These are phyloP conservation scores for Candida albicans DNA, from an alignment of 1,139 yeast species.

Conservation along the genomic window DNA sequence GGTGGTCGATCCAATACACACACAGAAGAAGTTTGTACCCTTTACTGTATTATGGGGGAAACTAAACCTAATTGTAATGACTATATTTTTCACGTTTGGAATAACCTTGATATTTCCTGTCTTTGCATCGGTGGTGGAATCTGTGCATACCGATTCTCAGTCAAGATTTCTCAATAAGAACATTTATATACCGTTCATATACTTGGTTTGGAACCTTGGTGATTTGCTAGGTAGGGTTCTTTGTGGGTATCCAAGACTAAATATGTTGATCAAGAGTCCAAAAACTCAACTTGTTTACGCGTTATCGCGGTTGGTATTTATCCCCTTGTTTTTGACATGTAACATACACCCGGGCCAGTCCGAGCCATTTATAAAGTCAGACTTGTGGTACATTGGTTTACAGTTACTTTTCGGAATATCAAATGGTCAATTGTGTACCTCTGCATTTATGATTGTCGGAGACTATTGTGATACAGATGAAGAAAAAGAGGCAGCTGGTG, in stretches of 20 bases:
- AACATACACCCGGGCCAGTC: conserved; percentile 47
- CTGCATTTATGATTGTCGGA: conserved; percentile 80
- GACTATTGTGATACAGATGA: conserved; percentile 54
- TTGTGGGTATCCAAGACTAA: conserved; percentile 54
- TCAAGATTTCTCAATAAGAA: conserved; percentile 41
- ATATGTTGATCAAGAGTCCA: conserved; percentile 40
- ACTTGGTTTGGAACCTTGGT: conserved; percentile 83
- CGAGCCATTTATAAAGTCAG: conserved; percentile 53
- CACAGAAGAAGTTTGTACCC: conserved; percentile 40
- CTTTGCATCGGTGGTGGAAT: conserved; percentile 72
- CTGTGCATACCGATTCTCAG: conserved; percentile 39
- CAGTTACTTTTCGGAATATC: conserved; percentile 83
- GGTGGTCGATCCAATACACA: conserved; percentile 14
- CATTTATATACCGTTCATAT: conserved; percentile 73
- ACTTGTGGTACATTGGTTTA: conserved; percentile 61
- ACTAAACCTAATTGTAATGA: conserved; percentile 59
- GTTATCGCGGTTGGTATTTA: conserved; percentile 50
- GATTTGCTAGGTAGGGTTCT: conserved; percentile 76
- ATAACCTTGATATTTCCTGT: conserved; percentile 84
- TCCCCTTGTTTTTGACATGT: conserved; percentile 70
- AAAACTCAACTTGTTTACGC: conserved; percentile 50
- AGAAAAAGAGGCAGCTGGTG: conserved; percentile 92
- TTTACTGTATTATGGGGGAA: conserved; percentile 55
- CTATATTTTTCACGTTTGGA: conserved; percentile 76
- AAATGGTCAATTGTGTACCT: conserved; percentile 82